Conservation (phyloP, 148 eudicot genomes). For the Rhododendron ferrugineum region DNA sequence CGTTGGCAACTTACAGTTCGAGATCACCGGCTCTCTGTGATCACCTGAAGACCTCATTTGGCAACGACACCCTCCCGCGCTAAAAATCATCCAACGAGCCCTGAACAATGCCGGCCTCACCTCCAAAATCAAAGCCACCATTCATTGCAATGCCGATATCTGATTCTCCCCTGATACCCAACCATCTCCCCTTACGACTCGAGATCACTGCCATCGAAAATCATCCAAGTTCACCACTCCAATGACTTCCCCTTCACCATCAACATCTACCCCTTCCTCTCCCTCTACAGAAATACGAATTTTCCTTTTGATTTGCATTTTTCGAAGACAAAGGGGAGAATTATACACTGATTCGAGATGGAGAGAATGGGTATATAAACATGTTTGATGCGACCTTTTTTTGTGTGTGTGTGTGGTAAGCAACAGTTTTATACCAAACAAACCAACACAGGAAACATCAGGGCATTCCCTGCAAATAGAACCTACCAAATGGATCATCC, state of each 20-base stretch:
- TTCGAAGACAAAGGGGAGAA: slow-evolving; percentile 44
- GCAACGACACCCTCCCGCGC: slow-evolving; percentile 52
- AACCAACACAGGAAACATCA: too few species aligned
- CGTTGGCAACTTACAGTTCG: too few species aligned
- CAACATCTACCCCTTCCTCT: slow-evolving; percentile 90
- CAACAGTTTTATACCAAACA: background rate
- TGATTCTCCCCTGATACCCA: slow-evolving; percentile 72
- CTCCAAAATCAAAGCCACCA: slow-evolving; percentile 61
- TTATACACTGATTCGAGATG: slow-evolving; percentile 49
- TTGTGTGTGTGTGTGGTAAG: background rate
- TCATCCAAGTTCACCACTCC: slow-evolving; percentile 50
- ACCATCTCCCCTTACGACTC: slow-evolving; percentile 81
- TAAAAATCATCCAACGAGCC: slow-evolving; percentile 40
- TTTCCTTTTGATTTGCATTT: slow-evolving; percentile 85
- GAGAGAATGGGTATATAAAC: slow-evolving; percentile 46
- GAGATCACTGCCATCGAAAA: slow-evolving; percentile 53
- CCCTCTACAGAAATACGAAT: slow-evolving; percentile 64
- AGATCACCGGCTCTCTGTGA: too few species aligned
- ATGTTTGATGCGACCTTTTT: slow-evolving; percentile 69
- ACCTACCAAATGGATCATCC: background rate
- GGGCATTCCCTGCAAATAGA: background rate
- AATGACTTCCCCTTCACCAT: slow-evolving; percentile 81
- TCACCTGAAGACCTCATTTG: too few species aligned
- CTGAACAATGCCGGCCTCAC: slow-evolving; percentile 66
- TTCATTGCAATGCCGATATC: slow-evolving; percentile 81